These are phyloP conservation scores for Paraphoma chrysanthemicola DNA, from an alignment of 2,329 filamentous ascomycete genomes.

Conservation along the genomic window DNA sequence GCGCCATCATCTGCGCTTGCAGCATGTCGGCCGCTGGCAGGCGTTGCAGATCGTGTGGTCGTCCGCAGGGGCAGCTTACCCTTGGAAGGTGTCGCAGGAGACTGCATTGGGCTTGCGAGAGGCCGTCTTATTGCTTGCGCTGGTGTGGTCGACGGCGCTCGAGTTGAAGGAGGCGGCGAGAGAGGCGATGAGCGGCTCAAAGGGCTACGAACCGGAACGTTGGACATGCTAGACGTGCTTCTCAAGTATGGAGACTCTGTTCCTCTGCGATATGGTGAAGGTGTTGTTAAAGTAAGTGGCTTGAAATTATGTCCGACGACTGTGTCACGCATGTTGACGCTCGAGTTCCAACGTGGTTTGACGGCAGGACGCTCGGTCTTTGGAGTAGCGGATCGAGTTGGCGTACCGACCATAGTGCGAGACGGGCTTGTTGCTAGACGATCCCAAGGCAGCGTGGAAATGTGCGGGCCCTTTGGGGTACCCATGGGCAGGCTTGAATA, in stretches of 20 bases:
- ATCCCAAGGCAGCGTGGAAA: slow-evolving; percentile 1
- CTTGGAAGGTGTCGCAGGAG: slow-evolving; percentile 39
- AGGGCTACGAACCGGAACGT: slow-evolving; percentile 46
- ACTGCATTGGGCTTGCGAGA: slow-evolving; percentile 38
- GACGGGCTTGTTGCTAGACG: slow-evolving; percentile 22
- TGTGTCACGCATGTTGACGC: slow-evolving; percentile 47
- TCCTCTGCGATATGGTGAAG: slow-evolving; percentile 40
- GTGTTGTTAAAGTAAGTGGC: slow-evolving; percentile 42
- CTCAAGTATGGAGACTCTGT: slow-evolving; percentile 21
- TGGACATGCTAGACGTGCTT: slow-evolving; percentile 40
- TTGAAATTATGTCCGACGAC: slow-evolving; percentile 49
- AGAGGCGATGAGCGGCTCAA: slow-evolving; percentile 34
- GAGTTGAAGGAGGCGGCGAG: slow-evolving; percentile 20
- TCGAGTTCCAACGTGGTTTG: slow-evolving; percentile 50
- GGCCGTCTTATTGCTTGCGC: slow-evolving; percentile 34
- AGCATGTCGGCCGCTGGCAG: slow-evolving; percentile 33
- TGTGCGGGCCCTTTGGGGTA: slow-evolving; percentile 28
- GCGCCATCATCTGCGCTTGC: slow-evolving; percentile 27
- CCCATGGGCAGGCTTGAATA: slow-evolving; percentile 56
- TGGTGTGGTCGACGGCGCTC: slow-evolving; percentile 40
- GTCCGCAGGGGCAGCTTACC: slow-evolving; percentile 25
- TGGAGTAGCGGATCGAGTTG: slow-evolving; percentile 36
- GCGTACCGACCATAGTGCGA: slow-evolving; percentile 33
- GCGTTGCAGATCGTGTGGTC: slow-evolving; percentile 31
- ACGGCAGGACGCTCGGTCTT: slow-evolving; percentile 31